Evolutionary conservation across 106 monocot genomes (phyloP).

Genomic region (Ottelia alismoides): DNA sequence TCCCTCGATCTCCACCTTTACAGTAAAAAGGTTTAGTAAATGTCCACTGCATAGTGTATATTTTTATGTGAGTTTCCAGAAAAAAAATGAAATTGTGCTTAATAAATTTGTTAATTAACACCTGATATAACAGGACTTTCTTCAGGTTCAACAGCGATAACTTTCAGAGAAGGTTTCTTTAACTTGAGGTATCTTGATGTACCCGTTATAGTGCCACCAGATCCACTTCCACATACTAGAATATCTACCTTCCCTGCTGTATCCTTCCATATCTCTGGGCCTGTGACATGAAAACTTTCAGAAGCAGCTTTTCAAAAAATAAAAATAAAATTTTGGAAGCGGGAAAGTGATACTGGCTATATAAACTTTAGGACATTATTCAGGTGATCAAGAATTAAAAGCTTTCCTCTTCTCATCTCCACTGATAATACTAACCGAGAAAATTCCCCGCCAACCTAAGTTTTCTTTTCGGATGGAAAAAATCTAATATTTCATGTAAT

Average conservation of each 20-base stretch:
- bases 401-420: too few species aligned
- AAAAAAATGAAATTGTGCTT: background rate
- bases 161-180: conserved; percentile 58
- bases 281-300: too few species aligned
- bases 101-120: conserved; percentile 1
- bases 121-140: conserved; percentile 86
- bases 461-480: too few species aligned
- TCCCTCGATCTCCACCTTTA: conserved; percentile 54
- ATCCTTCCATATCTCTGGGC: conserved; percentile 93
- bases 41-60: background rate
- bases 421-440: too few species aligned
- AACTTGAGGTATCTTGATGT: conserved; percentile 61
- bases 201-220: conserved; percentile 73
- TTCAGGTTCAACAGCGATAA: conserved; percentile 75
- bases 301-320: too few species aligned
- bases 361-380: too few species aligned
- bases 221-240: conserved; percentile 57
- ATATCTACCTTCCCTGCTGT: conserved; percentile 86
- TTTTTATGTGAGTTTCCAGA: background rate
- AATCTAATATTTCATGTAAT: too few species aligned
- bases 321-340: too few species aligned
- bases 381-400: too few species aligned
- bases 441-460: too few species aligned
- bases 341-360: too few species aligned
- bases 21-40: background rate